Evolutionary conservation across 805 yeast species (phyloP), one percentile per base, ranked within the genome.

Genomic region (Starmera pachycereana): DNA sequence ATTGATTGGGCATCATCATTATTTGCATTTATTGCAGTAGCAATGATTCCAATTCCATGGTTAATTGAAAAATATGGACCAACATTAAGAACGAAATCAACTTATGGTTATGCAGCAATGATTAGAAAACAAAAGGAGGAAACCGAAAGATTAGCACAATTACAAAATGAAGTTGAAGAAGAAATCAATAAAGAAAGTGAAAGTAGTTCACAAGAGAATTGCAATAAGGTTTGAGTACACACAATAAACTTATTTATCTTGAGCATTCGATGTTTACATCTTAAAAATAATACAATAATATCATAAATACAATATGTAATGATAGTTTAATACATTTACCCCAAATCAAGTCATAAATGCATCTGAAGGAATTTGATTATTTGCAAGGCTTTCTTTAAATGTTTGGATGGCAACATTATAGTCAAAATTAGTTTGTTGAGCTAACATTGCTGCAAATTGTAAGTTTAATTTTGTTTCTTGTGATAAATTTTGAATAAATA

Each of bases 351-450:
- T 29, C n/a, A 11, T 29, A 30, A 55, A 55, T 3, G 59, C 59
- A 36, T 53, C 54, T 32, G 49, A 54, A 12, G 59, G 59, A 18
- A 55, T 51, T 31, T 52, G 57, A 8, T 56, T 57, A 16, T 41
- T 45, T 14, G 49, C 40, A n/a, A 48, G 54, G 30, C 86, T 81
- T 48, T 72, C 77, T 48, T 76, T 73, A 61, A 90, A 90, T 41
- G 84, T 79, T 35, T 69, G 69, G 12, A 76, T 63, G 25, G 96
- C 89, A 39, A 65, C 69, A 25, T 74, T 77, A 49, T 76, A 79
- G 58, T 84, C 81, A 89, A 94, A 89, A 40, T 74, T 71, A 52
- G 95, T 86, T 58, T 88, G 96, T 56, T 87, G 88, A 42, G 88
- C 81, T 32, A 92, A 70, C 83, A 89, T 75, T 25, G 78, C 63